A percentile compares a stretch with the other conserved stretches of the same genome.
These are phyloP conservation scores for Ogataea nonfermentans DNA, from an alignment of 805 yeast species.

Conservation along the genomic window DNA sequence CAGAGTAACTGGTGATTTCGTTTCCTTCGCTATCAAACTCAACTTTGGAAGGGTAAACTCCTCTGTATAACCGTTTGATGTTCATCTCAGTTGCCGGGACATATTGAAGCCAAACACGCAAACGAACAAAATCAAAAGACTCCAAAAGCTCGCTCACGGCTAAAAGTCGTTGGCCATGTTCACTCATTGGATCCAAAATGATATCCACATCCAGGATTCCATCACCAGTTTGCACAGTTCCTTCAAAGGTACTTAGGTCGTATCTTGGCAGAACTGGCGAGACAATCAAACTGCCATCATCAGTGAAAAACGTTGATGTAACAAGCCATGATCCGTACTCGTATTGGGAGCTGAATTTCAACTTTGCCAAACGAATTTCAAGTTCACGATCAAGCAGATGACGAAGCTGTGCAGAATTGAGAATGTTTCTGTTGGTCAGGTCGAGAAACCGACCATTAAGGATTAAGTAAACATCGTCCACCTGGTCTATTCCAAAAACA, in stretches of 20 bases:
- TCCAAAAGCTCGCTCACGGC: slow-evolving; percentile 39
- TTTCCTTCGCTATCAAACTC: slow-evolving; percentile 32
- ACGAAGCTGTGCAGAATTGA: not conserved
- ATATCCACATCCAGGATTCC: slow-evolving; percentile 50
- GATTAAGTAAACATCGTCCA: slow-evolving; percentile 3
- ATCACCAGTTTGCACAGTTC: slow-evolving; percentile 3
- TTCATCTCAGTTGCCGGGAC: slow-evolving; percentile 38
- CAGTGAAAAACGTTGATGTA: slow-evolving; percentile 24
- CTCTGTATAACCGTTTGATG: slow-evolving; percentile 59
- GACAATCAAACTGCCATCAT: slow-evolving; percentile 31
- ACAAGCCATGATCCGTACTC: slow-evolving; percentile 26
- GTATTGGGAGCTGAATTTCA: slow-evolving; percentile 18
- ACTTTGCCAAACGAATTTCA: slow-evolving; percentile 38
- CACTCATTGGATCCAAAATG: slow-evolving; percentile 71
- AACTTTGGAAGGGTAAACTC: slow-evolving; percentile 37
- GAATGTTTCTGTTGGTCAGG: not conserved
- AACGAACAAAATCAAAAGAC: slow-evolving; percentile 49
- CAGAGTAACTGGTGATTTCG: slow-evolving; percentile 25
- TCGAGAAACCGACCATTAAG: slow-evolving; percentile 6
- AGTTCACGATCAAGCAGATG: slow-evolving; percentile 43
- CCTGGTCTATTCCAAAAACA: slow-evolving; percentile 4
- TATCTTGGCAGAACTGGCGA: slow-evolving; percentile 25
- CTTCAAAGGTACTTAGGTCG: slow-evolving; percentile 2
- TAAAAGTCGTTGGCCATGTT: slow-evolving; percentile 60
- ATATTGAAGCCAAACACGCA: slow-evolving; percentile 61